Evolutionary conservation across 169 alveolate species (phyloP).

Genomic region (Blepharisma undulans): DNA sequence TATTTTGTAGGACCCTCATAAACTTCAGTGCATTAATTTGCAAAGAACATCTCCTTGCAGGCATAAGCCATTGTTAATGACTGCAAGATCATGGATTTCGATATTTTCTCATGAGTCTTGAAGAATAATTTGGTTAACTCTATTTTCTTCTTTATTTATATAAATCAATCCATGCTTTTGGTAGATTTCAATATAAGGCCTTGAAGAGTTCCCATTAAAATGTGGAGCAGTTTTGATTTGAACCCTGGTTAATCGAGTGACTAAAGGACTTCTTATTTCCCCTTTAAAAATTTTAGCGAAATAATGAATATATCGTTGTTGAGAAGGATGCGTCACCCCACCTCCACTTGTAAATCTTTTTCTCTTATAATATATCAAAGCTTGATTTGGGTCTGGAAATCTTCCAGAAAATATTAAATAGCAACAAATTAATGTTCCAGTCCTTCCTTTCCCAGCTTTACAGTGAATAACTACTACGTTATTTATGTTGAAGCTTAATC

Average conservation of each 20-base stretch:
- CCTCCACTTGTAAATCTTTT: constrained; percentile 59
- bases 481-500: constrained; percentile 50
- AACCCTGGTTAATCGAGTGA: constrained; percentile 37
- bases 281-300: constrained; percentile 58
- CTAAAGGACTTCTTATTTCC: constrained; percentile 25
- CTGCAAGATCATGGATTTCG: not conserved
- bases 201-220: constrained; percentile 48
- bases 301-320: constrained; percentile 69
- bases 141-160: not conserved
- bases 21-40: constrained; percentile 55
- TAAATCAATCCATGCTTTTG: constrained; percentile 27
- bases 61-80: not conserved
- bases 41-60: constrained; percentile 61
- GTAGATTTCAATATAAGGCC: constrained; percentile 63
- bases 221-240: constrained; percentile 63
- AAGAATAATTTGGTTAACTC: not conserved
- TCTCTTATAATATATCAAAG: constrained; percentile 70
- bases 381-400: constrained; percentile 67
- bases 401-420: constrained; percentile 75
- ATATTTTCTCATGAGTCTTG: constrained; percentile 6
- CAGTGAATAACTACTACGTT: constrained; percentile 80
- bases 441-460: constrained; percentile 84
- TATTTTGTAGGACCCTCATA: constrained; percentile 37
- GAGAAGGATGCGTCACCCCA: constrained; percentile 73
- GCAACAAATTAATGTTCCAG: constrained; percentile 84